Base-by-base conservation (phyloP, 2,329 filamentous ascomycete species). In the Cladosporium austrohemisphaericum region DNA sequence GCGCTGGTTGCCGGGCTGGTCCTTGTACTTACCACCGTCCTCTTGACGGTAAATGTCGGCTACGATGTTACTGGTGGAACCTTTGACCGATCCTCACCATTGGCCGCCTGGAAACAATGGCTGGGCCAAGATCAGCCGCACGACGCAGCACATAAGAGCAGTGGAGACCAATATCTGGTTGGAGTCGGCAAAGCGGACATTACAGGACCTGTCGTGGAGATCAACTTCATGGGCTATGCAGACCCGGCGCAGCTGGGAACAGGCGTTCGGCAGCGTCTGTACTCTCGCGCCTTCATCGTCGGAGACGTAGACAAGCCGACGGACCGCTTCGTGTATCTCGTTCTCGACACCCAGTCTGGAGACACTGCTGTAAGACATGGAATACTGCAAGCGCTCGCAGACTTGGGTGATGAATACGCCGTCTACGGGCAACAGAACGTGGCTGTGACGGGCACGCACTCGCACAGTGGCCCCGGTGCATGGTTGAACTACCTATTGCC, bases 401-500 rank as follows among this genome's bases (percentile, higher is more conserved):
- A 71, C 0, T 71, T 95, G 6, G 92, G 91, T 0, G 67, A 75
- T 13, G 83, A 85, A 3, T 95, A 91, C 65, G 74, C 79, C 1
- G 70, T 84, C 22, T 97, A 96, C 68, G 80, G 77, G 38, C 79
- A 86, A 60, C 78, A 86, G 59, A 97, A 95, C 62, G 71, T 96
- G 28, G 92, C 92, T 26, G 79, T 97, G 18, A 95, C 89, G 0
- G 92, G 91, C 47, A 97, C 92, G 0, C 92, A 97, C 67, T 93
- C 88, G 20, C 92, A 97, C 70, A 85, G 90, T 19, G 92, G 91
- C 0, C 91, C 92, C 0, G 92, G 87, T 2, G 92, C 86, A 5
- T 97, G 90, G 89, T 76, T 94, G 65, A 97, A 97, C 69, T 97
- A 96, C 64, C 77, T 97, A 8, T 76, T 96, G 5, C 92, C 91